A percentile compares a stretch with the other conserved stretches of the same genome.
Conservation (phyloP, 768 basidiomycete species). For the Leccinum rimulosum region DNA sequence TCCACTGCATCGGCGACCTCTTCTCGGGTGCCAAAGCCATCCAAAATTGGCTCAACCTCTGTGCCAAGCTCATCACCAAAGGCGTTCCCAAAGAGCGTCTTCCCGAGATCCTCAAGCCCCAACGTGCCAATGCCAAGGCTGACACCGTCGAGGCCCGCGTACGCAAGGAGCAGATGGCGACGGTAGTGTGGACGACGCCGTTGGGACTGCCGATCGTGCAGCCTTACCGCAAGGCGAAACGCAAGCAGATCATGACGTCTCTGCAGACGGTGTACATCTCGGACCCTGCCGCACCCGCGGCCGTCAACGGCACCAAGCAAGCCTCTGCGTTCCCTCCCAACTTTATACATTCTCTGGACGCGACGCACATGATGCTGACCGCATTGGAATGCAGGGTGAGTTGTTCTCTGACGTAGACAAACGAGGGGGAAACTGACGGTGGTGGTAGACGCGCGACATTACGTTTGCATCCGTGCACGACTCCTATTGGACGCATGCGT, state of each 20-base stretch:
- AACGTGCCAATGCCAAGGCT: slow-evolving; percentile 10
- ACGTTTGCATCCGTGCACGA: slow-evolving; percentile 97
- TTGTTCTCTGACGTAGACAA: neutral
- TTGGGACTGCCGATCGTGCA: slow-evolving; percentile 96
- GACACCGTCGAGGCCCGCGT: slow-evolving; percentile 39
- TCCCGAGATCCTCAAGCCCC: slow-evolving; percentile 36
- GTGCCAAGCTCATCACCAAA: slow-evolving; percentile 81
- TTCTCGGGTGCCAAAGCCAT: slow-evolving; percentile 92
- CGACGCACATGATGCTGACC: slow-evolving; percentile 98
- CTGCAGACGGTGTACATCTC: slow-evolving; percentile 88
- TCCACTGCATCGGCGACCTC: slow-evolving; percentile 84
- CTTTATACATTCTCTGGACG: slow-evolving; percentile 96
- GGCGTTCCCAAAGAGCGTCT: slow-evolving; percentile 76
- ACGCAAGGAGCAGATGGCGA: slow-evolving; percentile 89
- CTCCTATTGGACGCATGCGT: slow-evolving; percentile 98
- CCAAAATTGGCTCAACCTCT: slow-evolving; percentile 85
- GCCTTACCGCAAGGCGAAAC: slow-evolving; percentile 82
- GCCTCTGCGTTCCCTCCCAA: slow-evolving; percentile 98
- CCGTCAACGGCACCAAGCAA: slow-evolving; percentile 85
- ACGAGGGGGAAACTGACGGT: slow-evolving; percentile 5
- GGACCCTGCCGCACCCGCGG: slow-evolving; percentile 74
- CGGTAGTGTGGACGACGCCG: slow-evolving; percentile 95
- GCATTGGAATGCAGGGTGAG: slow-evolving; percentile 84
- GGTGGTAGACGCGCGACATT: slow-evolving; percentile 58
- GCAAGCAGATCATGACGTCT: slow-evolving; percentile 81